Percentiles rank a stretch among this genome's conserved stretches.
Evolutionary conservation across 176 grass and related monocot genomes (phyloP).

Genomic region (Sorghum bicolor): DNA sequence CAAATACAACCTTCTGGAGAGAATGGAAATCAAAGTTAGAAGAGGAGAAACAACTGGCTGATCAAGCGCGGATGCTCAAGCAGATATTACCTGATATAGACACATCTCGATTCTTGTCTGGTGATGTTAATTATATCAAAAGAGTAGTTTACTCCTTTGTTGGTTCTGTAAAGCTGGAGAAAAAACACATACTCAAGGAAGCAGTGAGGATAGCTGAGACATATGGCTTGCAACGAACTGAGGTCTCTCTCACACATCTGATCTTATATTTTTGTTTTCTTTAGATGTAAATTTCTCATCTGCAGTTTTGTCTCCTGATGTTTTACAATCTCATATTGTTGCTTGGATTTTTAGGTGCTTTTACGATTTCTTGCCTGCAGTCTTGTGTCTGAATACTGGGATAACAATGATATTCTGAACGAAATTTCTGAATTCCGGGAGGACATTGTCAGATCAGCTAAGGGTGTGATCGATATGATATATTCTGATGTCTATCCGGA

Average conservation of each 20-base stretch:
- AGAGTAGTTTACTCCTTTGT: constrained; percentile 68
- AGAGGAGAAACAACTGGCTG: constrained; percentile 82
- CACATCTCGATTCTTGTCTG: constrained; percentile 69
- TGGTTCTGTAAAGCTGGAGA: constrained; percentile 74
- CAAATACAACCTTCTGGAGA: constrained; percentile 76
- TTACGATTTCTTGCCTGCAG: constrained; percentile 73
- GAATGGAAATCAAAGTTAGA: constrained; percentile 95
- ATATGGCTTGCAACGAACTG: constrained; percentile 71
- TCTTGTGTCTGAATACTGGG: constrained; percentile 85
- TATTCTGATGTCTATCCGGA: constrained; percentile 67
- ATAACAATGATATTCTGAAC: constrained; percentile 76
- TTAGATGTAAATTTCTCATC: constrained; percentile 24
- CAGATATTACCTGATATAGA: constrained; percentile 77
- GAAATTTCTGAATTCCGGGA: constrained; percentile 91
- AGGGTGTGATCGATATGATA: constrained; percentile 75
- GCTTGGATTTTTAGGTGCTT: constrained; percentile 66
- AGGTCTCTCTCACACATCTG: constrained; percentile 43
- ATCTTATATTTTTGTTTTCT: constrained; percentile 25
- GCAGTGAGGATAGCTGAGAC: constrained; percentile 78
- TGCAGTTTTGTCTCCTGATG: constrained; percentile 13
- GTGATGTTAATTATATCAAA: constrained; percentile 72
- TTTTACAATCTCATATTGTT: constrained; percentile 27
- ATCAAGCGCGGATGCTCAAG: constrained; percentile 74
- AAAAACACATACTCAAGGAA: constrained; percentile 84
- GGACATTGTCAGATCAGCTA: constrained; percentile 76